Percentiles rank a stretch among this genome's conserved stretches.
Conservation (phyloP, 129 eudicot species). For the Ambrosia trifida region DNA sequence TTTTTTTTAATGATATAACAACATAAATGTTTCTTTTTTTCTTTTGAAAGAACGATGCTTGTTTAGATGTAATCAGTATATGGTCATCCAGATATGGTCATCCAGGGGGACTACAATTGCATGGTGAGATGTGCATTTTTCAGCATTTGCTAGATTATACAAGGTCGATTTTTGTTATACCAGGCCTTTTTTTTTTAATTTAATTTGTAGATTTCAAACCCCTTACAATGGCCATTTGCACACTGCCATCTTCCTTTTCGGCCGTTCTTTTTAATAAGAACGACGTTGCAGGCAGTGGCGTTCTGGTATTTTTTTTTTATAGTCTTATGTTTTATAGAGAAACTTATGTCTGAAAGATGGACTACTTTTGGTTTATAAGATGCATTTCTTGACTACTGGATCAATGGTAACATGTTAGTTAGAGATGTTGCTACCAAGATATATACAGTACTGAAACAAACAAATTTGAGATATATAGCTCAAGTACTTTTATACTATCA, state of each 20-base stretch:
- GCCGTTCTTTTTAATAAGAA: conserved; percentile 69
- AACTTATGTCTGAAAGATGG: background rate
- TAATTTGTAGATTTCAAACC: conserved; percentile 64
- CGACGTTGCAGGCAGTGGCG: conserved; percentile 56
- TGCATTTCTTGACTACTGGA: background rate
- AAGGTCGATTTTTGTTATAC: conserved; percentile 1
- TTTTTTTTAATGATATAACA: background rate
- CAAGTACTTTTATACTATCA: too few relatives aligned
- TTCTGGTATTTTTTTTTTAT: conserved; percentile 44
- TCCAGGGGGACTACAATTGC: conserved; percentile 69
- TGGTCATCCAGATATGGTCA: conserved; percentile 86
- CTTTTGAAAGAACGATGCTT: conserved; percentile 60
- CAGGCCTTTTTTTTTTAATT: background rate
- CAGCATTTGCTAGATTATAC: conserved; percentile 5
- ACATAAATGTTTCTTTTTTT: background rate
- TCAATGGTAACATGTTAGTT: too few relatives aligned
- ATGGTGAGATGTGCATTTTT: conserved; percentile 52
- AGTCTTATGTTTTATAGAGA: background rate
- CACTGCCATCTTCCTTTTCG: conserved; percentile 85
- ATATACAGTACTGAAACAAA: too few relatives aligned
- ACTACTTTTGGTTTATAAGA: conserved; percentile 38
- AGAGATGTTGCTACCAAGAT: too few relatives aligned
- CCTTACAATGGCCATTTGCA: conserved; percentile 79
- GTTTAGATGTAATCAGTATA: conserved; percentile 69
- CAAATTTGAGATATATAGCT: too few relatives aligned